Conservation (phyloP, 441 rosid species). For the Populus tomentosa region DNA sequence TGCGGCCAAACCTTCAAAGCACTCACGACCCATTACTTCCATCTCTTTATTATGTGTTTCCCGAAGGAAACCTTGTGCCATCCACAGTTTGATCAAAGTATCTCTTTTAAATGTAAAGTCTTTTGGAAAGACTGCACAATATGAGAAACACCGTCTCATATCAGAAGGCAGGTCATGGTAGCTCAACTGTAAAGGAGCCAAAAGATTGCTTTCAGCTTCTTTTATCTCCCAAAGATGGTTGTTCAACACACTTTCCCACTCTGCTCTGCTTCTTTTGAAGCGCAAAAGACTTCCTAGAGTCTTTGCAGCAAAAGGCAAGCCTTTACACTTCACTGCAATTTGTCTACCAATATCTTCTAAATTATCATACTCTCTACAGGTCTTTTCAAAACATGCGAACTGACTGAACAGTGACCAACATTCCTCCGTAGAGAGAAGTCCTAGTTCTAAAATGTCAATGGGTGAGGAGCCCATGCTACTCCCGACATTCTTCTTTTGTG, state of each 20-base stretch:
- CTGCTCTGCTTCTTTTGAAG: not conserved
- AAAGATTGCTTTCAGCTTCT: not conserved
- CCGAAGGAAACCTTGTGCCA: not conserved
- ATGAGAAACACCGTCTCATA: constrained; percentile 3
- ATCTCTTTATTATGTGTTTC: not conserved
- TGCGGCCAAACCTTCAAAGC: not conserved
- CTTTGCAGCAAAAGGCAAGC: constrained; percentile 14
- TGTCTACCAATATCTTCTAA: no score
- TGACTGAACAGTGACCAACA: no score
- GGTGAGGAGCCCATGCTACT: not conserved
- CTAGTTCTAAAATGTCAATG: not conserved
- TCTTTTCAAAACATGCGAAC: not conserved
- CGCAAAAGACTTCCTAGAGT: not conserved
- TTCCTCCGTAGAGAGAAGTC: no score
- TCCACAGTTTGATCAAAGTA: constrained; percentile 1
- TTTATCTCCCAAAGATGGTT: not conserved
- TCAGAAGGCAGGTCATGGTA: not conserved
- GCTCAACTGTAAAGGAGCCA: not conserved
- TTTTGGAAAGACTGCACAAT: constrained; percentile 13
- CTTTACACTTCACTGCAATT: not conserved
- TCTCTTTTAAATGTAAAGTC: not conserved
- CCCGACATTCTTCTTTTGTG: not conserved
- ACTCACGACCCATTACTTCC: not conserved
- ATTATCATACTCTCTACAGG: not conserved
- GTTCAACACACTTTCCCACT: constrained; percentile 2